These are phyloP conservation scores for Turnera subulata DNA, from an alignment of 345 rosid genomes.

Conservation along the genomic window DNA sequence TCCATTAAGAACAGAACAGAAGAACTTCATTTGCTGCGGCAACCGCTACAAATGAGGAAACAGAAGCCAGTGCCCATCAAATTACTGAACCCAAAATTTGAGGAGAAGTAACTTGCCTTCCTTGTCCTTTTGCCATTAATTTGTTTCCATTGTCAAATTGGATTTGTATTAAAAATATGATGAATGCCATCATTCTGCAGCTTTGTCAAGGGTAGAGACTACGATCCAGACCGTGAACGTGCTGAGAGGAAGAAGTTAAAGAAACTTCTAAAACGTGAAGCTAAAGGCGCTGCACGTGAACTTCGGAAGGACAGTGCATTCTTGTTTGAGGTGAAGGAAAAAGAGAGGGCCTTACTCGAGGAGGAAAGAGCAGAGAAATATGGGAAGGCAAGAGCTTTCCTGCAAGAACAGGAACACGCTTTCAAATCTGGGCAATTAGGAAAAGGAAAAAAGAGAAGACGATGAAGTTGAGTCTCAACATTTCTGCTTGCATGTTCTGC, in stretches of 20 bases:
- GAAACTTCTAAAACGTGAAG: slow-evolving; percentile 52
- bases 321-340: slow-evolving; percentile 52
- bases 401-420: slow-evolving; percentile 91
- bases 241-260: slow-evolving; percentile 63
- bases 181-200: slow-evolving; percentile 42
- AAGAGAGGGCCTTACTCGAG: slow-evolving; percentile 40
- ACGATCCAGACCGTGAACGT: slow-evolving; percentile 81
- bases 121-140: neutral
- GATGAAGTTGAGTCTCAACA: slow-evolving; percentile 10
- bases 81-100: slow-evolving; percentile 73
- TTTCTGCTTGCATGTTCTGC: no score
- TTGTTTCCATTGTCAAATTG: neutral
- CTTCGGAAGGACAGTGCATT: slow-evolving; percentile 73
- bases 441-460: slow-evolving; percentile 62
- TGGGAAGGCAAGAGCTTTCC: slow-evolving; percentile 70
- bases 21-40: slow-evolving; percentile 44
- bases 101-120: slow-evolving; percentile 48
- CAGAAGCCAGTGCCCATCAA: slow-evolving; percentile 73
- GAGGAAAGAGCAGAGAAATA: slow-evolving; percentile 68
- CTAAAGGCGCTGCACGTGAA: slow-evolving; percentile 75
- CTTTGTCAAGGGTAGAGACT: slow-evolving; percentile 81
- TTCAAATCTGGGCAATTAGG: slow-evolving; percentile 87
- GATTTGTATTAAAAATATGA: slow-evolving; percentile 8
- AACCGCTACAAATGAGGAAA: slow-evolving; percentile 73
- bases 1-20: slow-evolving; percentile 52